Conservation (phyloP, 2,329 filamentous ascomycete species). For the Aspergillus alliaceus region DNA sequence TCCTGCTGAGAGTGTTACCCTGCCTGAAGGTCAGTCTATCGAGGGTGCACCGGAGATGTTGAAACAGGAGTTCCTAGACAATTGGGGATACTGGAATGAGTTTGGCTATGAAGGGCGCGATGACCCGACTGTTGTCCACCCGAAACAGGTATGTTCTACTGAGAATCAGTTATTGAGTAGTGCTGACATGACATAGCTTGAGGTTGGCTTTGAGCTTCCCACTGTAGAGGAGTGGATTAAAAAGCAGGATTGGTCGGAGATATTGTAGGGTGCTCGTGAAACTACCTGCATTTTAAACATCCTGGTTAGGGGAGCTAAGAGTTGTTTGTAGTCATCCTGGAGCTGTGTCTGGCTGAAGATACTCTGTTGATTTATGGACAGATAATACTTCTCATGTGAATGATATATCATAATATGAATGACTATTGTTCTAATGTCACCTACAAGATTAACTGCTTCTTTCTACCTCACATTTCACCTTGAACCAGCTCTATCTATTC, state of each 20-base stretch:
- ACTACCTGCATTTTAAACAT: background rate
- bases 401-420: too few species aligned
- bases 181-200: background rate
- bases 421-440: too few species aligned
- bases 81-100: slow-evolving; percentile 10
- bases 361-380: too few species aligned
- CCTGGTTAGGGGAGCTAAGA: background rate
- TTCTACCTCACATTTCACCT: too few species aligned
- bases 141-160: background rate
- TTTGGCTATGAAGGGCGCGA: slow-evolving; percentile 12
- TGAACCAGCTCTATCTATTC: too few species aligned
- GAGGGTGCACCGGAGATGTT: background rate
- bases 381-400: too few species aligned
- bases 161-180: background rate
- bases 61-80: slow-evolving; percentile 5
- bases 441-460: too few species aligned
- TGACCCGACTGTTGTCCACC: background rate
- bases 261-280: background rate
- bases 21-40: slow-evolving; percentile 2
- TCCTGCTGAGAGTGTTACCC: slow-evolving; percentile 3
- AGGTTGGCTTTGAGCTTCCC: background rate
- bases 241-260: background rate
- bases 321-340: too few species aligned
- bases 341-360: too few species aligned
- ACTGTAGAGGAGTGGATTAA: background rate